Base-by-base conservation (phyloP, 1,139 yeast species). In the Saccharomyces pastorianus region DNA sequence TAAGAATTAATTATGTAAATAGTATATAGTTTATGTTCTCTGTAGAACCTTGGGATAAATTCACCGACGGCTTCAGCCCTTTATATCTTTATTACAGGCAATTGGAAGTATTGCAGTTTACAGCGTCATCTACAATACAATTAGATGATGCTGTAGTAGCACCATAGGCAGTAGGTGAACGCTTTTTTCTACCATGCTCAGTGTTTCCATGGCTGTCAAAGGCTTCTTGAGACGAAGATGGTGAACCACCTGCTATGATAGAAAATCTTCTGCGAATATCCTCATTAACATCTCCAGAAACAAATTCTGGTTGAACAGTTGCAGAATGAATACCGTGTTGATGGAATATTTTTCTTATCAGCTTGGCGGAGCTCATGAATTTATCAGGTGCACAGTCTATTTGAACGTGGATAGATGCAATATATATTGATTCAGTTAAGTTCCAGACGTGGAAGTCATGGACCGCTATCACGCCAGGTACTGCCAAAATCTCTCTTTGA, bases 371-470 rank as follows among this genome's bases (percentile, higher is more conserved):
- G n/a, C 75, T 72, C 59, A 85, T 73, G 68, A 90, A 93, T 47
- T 80, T 78, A 53, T 78, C 81, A n/a, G 87, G 85, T 4, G 78
- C 74, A 14, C 80, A 78, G 54, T 79, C 77, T 50, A 90, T 77
- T 62, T 90, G 88, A 48, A 91, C 85, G 68, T 93, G 99, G 59
- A 93, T 77, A 0, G 96, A 86, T 1, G 97, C 97, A 66, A 93
- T 88, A 62, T 84, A 78, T 54, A 88, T 80, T 60, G 85, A 88
- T 72, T 93, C 99, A 55, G 91, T 88, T 62, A 93, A 78, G 69
- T 90, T 93, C 99, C 99, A 93, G 57, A 93, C 86, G 69, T 93
- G 99, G 76, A 93, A 84, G 69, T 93, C 99, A 69, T 93, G 99
- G 46, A 93, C 83, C 4, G 95, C 88, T 58, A 82, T 78, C 52